Evolutionary conservation across 2,329 filamentous ascomycete genomes (phyloP).

Genomic region (Thelonectria blattea): DNA sequence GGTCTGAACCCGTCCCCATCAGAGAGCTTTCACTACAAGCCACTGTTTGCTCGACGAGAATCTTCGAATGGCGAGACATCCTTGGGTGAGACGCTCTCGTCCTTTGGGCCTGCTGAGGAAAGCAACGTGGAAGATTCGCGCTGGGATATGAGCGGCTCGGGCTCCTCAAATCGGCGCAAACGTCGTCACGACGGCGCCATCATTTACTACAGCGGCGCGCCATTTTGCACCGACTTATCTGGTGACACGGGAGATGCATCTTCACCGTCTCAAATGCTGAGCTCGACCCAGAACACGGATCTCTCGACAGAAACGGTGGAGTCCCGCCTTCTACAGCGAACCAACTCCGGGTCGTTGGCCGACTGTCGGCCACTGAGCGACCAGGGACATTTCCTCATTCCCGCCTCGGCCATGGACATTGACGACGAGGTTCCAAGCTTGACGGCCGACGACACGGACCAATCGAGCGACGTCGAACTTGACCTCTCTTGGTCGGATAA

Average conservation of each 20-base stretch:
- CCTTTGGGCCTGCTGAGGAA: constrained; percentile 53
- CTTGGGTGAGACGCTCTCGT: constrained; percentile 56
- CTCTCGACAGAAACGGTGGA: constrained; percentile 22
- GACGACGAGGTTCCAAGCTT: constrained; percentile 39
- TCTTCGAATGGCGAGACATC: constrained; percentile 56
- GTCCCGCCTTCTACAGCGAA: constrained; percentile 43
- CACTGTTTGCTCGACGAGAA: constrained; percentile 61
- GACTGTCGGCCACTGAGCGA: constrained; percentile 58
- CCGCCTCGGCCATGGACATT: constrained; percentile 40
- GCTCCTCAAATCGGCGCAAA: constrained; percentile 55
- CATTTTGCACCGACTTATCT: constrained; percentile 81
- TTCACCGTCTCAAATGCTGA: constrained; percentile 55
- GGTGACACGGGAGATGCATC: constrained; percentile 64
- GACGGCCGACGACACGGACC: constrained; percentile 44
- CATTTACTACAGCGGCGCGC: constrained; percentile 81
- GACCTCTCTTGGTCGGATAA: constrained; percentile 55
- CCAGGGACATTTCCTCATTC: constrained; percentile 22
- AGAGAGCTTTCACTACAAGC: constrained; percentile 67
- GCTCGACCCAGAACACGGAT: constrained; percentile 48
- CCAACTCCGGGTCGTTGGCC: constrained; percentile 58
- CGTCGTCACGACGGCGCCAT: constrained; percentile 73
- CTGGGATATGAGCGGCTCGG: constrained; percentile 56
- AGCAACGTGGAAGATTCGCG: constrained; percentile 56
- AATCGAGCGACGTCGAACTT: constrained; percentile 49
- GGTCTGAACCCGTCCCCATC: constrained; percentile 48